Percentiles rank a stretch among this genome's conserved stretches.
phyloP scores from a whole-genome alignment of 257 asterid species.

The Solanum sparsipilum region DNA sequence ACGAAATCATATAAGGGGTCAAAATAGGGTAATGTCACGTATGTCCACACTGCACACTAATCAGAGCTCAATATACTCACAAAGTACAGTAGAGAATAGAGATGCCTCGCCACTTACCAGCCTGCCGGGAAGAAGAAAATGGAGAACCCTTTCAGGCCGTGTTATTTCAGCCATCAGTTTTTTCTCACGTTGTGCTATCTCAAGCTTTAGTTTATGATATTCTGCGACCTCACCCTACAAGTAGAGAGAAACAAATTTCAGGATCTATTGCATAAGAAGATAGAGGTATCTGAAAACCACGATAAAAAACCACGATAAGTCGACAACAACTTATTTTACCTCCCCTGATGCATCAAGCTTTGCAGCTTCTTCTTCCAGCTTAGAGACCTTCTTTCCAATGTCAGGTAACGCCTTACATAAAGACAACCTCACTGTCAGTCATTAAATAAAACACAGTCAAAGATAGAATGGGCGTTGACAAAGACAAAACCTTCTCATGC shows the following conservation, averaged over 20 bases:
- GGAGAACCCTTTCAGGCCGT: conserved; percentile 78
- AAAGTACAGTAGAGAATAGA: not conserved
- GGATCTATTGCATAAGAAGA: not conserved
- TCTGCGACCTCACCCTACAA: conserved; percentile 80
- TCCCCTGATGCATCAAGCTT: conserved; percentile 89
- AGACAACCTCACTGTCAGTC: conserved; percentile 14
- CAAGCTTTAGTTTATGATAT: conserved; percentile 75
- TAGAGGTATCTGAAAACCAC: conserved; percentile 2
- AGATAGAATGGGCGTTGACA: not conserved
- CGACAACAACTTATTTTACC: conserved; percentile 25
- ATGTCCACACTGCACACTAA: not conserved
- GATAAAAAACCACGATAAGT: conserved; percentile 1
- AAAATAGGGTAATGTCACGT: not conserved
- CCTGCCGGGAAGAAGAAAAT: conserved; percentile 84
- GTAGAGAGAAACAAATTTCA: conserved; percentile 5
- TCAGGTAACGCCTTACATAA: conserved; percentile 75
- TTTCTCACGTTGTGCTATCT: conserved; percentile 68
- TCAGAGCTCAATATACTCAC: not conserved
- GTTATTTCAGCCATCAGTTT: conserved; percentile 87
- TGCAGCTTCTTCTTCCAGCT: conserved; percentile 88
- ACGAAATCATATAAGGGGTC: not conserved
- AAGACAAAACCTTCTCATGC: conserved; percentile 65
- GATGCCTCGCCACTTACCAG: conserved; percentile 49
- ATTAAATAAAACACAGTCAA: not conserved
- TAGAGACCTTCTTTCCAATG: conserved; percentile 65